Conservation (phyloP, 306 rosid genomes). For the Inga leiocalycina region DNA sequence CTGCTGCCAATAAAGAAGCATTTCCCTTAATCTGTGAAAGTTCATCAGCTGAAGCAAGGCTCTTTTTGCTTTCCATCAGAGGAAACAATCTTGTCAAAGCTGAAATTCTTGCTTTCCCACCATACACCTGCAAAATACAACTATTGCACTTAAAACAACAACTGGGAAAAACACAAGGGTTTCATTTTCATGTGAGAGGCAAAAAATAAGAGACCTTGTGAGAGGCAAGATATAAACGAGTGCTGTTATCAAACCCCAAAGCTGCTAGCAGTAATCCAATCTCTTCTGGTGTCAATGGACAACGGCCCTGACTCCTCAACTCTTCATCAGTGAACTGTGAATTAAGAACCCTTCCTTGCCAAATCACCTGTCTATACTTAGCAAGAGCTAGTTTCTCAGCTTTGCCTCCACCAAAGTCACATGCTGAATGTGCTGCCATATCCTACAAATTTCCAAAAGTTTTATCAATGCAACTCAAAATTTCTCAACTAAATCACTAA, state of each 20-base stretch:
- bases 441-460: conserved; percentile 54
- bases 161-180: conserved; percentile 14
- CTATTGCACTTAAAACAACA: conserved; percentile 20
- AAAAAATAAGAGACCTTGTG: conserved; percentile 72
- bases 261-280: conserved; percentile 92
- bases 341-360: conserved; percentile 99
- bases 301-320: conserved; percentile 95
- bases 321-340: conserved; percentile 96
- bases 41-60: conserved; percentile 75
- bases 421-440: conserved; percentile 99
- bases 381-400: conserved; percentile 91
- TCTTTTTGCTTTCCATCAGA: conserved; percentile 90
- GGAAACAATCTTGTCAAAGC: conserved; percentile 77
- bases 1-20: conserved; percentile 94
- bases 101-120: conserved; percentile 92
- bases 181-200: no score
- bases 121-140: conserved; percentile 71
- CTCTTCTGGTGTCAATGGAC: conserved; percentile 98
- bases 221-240: conserved; percentile 94
- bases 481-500: not conserved
- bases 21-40: conserved; percentile 80
- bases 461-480: conserved; percentile 7
- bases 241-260: conserved; percentile 87
- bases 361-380: conserved; percentile 84
- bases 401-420: conserved; percentile 98